Conservation (phyloP, 164 flowering plant species). For the Vitis labrusca region DNA sequence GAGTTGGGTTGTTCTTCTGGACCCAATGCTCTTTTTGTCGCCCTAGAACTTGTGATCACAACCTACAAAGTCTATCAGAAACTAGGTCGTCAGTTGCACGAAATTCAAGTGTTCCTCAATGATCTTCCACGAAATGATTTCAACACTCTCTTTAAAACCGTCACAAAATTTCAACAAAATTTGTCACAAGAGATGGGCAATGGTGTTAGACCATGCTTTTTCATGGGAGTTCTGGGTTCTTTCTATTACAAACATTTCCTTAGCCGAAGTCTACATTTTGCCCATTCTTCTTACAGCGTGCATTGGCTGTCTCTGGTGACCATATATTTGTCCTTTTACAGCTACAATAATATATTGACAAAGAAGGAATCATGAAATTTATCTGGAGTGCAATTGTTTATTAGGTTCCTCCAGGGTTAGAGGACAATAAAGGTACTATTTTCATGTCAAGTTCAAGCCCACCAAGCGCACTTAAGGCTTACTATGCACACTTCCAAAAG, state of each 20-base stretch:
- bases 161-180: not conserved
- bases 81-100: not conserved
- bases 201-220: not conserved
- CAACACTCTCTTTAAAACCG: not conserved
- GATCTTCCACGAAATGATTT: conserved; percentile 7
- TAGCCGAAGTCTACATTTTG: not conserved
- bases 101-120: conserved; percentile 6
- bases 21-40: no score
- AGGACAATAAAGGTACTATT: conserved; percentile 1
- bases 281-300: conserved; percentile 3
- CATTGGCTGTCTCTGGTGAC: conserved; percentile 8
- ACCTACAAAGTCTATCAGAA: no score
- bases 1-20: no score
- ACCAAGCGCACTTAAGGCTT: no score
- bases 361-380: no score
- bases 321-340: no score
- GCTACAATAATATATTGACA: no score
- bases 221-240: not conserved
- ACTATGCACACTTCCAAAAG: not conserved
- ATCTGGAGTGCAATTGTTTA: not conserved
- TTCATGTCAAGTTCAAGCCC: not conserved
- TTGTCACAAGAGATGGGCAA: not conserved
- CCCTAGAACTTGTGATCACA: no score
- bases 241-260: conserved; percentile 4
- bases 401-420: conserved; percentile 6